Conservation (phyloP, 2,329 filamentous ascomycete species). For the Aspergillus carbonarius region DNA sequence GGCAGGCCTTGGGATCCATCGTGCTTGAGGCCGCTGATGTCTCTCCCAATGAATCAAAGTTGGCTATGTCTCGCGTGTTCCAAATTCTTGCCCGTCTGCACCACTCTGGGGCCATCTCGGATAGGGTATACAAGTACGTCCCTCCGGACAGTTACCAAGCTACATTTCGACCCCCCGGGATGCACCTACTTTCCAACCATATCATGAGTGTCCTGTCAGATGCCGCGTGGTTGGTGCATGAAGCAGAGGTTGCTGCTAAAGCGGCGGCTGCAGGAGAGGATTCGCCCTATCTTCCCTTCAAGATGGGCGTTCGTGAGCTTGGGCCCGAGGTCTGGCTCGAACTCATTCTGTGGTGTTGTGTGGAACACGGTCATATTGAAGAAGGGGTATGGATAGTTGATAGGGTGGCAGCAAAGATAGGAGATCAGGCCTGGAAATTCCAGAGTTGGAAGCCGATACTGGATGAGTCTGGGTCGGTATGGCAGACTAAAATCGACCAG, state of each 20-base stretch:
- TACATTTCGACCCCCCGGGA: constrained; percentile 42
- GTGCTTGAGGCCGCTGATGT: constrained; percentile 43
- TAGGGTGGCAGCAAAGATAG: constrained; percentile 29
- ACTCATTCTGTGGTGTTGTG: constrained; percentile 52
- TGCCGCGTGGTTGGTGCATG: constrained; percentile 45
- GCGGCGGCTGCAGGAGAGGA: constrained; percentile 38
- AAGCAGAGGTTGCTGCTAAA: constrained; percentile 38
- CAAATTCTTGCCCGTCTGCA: constrained; percentile 48
- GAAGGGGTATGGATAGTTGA: constrained; percentile 44
- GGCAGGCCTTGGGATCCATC: constrained; percentile 41
- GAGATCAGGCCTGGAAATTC: constrained; percentile 38
- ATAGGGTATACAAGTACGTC: constrained; percentile 44
- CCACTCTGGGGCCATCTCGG: constrained; percentile 44
- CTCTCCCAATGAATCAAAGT: constrained; percentile 32
- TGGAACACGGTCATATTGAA: constrained; percentile 45
- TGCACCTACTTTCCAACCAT: constrained; percentile 44
- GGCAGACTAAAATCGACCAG: constrained; percentile 35
- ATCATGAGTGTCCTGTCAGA: constrained; percentile 51
- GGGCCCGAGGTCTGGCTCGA: constrained; percentile 52
- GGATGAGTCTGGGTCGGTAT: constrained; percentile 25
- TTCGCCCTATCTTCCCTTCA: constrained; percentile 40
- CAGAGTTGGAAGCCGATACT: constrained; percentile 42
- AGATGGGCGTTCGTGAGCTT: constrained; percentile 44
- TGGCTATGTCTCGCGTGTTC: constrained; percentile 47
- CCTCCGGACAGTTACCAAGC: constrained; percentile 28